Conservation (phyloP, 805 yeast species). For the Wickerhamiella parazyma region DNA sequence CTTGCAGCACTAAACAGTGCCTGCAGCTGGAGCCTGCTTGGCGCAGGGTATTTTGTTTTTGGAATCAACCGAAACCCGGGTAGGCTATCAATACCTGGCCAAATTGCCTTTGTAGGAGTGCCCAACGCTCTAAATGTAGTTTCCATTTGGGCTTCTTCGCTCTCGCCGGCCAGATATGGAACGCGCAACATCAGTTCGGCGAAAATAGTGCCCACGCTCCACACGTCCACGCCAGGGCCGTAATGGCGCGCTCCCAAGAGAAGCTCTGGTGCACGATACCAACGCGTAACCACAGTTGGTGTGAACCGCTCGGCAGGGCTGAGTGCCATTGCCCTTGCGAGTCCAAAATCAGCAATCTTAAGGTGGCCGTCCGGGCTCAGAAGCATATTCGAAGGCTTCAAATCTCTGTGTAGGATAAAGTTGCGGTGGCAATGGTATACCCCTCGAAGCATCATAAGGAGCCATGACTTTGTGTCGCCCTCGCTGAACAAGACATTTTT, state of each 20-base stretch:
- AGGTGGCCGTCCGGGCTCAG: constrained; percentile 77
- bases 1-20: constrained; percentile 84
- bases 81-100: constrained; percentile 80
- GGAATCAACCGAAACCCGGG: constrained; percentile 42
- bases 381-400: constrained; percentile 83
- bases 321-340: constrained; percentile 72
- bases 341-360: constrained; percentile 94
- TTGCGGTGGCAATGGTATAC: constrained; percentile 91
- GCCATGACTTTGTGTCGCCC: constrained; percentile 85
- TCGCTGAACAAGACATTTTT: constrained; percentile 60
- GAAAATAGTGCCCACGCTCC: constrained; percentile 95
- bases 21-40: constrained; percentile 64
- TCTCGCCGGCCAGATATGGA: constrained; percentile 88
- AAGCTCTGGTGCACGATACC: constrained; percentile 96
- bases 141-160: constrained; percentile 78
- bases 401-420: constrained; percentile 78
- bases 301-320: constrained; percentile 53
- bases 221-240: constrained; percentile 77
- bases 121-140: constrained; percentile 94
- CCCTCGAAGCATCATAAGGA: constrained; percentile 88
- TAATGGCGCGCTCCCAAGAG: constrained; percentile 81
- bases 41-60: constrained; percentile 56
- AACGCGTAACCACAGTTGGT: constrained; percentile 89
- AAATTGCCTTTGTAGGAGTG: constrained; percentile 79
- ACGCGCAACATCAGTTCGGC: constrained; percentile 92